A percentile compares a stretch with the other conserved stretches of the same genome.
Conservation (phyloP, 2,329 filamentous ascomycete genomes). For the Aspergillus sp. region DNA sequence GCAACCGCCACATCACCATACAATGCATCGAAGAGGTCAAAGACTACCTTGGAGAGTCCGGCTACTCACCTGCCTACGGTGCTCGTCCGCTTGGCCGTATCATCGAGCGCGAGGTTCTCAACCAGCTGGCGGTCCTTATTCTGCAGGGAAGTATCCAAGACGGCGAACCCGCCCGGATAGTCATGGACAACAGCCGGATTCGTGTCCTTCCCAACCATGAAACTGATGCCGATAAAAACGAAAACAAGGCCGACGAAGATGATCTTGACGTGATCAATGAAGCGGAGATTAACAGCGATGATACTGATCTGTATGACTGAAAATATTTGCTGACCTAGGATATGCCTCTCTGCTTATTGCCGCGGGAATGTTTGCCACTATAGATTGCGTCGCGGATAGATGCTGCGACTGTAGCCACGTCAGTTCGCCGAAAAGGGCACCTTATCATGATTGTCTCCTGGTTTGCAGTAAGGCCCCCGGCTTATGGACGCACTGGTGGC, state of each 20-base stretch:
- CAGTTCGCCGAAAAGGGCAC: no score
- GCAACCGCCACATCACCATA: slow-evolving; percentile 82
- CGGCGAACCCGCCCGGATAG: slow-evolving; percentile 78
- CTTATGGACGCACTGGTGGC: no score
- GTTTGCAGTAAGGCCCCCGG: no score
- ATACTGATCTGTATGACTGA: slow-evolving; percentile 64
- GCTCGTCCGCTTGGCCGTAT: slow-evolving; percentile 83
- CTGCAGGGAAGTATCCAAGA: slow-evolving; percentile 81
- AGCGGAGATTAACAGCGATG: slow-evolving; percentile 57
- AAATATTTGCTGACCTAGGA: no score
- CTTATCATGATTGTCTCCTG: no score
- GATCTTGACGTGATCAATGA: slow-evolving; percentile 71
- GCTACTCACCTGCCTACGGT: slow-evolving; percentile 94
- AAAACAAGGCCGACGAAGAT: slow-evolving; percentile 73
- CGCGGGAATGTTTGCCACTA: no score
- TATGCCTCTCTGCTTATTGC: no score
- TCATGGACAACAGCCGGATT: slow-evolving; percentile 76
- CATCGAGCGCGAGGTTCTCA: slow-evolving; percentile 97
- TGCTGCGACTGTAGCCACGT: no score
- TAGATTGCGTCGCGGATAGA: no score
- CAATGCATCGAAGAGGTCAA: slow-evolving; percentile 79
- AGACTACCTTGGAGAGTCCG: slow-evolving; percentile 86
- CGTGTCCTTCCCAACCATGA: slow-evolving; percentile 82
- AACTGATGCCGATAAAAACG: slow-evolving; percentile 61
- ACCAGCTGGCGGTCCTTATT: slow-evolving; percentile 87